phyloP scores from a whole-genome alignment of 805 yeast species.

The Zygosaccharomyces pseudorouxii region DNA sequence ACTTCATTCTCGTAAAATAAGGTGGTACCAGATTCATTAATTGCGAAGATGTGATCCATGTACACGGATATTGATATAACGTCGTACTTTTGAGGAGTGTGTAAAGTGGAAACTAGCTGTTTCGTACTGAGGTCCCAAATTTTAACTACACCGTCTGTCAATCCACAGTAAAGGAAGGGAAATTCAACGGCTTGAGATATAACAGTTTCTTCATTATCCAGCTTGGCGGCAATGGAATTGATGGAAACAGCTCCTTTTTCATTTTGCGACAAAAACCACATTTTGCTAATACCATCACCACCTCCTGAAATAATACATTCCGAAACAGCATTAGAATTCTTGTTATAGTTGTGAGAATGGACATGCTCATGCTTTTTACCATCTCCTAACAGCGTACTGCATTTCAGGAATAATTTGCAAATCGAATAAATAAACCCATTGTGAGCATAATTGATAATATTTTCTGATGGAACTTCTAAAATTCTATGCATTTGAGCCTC shows the following conservation, averaged over 20 bases:
- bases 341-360: constrained; percentile 10
- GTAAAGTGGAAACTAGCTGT: constrained; percentile 53
- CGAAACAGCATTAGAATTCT: constrained; percentile 6
- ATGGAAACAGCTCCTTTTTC: constrained; percentile 15
- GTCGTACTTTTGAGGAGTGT: constrained; percentile 41
- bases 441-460: constrained; percentile 79
- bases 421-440: constrained; percentile 83
- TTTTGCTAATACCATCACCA: constrained; percentile 83
- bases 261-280: constrained; percentile 57
- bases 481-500: constrained; percentile 32
- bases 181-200: constrained; percentile 61
- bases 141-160: constrained; percentile 66
- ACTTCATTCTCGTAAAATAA: constrained; percentile 43
- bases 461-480: constrained; percentile 62
- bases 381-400: constrained; percentile 13
- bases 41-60: constrained; percentile 31
- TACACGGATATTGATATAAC: constrained; percentile 45
- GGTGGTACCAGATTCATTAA: constrained; percentile 41
- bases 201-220: constrained; percentile 63
- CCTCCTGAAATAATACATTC: constrained; percentile 64
- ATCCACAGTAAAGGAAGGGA: constrained; percentile 78
- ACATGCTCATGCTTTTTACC: constrained; percentile 8
- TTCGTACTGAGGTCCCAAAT: constrained; percentile 84
- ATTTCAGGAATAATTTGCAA: constrained; percentile 19
- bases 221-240: constrained; percentile 12